phyloP scores from a whole-genome alignment of 495 filamentous ascomycete genomes.

The Penicillium simplicissimum region DNA sequence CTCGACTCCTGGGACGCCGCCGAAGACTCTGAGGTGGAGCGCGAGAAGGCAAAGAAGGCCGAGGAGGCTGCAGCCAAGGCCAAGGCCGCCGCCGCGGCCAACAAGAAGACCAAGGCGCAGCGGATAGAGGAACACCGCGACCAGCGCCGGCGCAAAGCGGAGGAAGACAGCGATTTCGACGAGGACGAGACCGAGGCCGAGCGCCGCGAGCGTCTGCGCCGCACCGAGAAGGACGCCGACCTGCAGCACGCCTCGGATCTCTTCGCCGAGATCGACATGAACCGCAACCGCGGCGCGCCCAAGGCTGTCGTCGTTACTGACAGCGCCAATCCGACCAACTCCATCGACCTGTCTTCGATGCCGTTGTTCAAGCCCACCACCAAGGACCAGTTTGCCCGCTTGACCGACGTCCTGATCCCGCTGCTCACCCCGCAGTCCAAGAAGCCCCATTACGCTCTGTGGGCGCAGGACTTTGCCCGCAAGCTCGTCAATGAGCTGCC shows the following conservation, averaged over 20 bases:
- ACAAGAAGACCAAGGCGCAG: constrained; percentile 86
- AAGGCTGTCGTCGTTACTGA: constrained; percentile 67
- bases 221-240: constrained; percentile 83
- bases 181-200: constrained; percentile 63
- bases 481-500: constrained; percentile 83
- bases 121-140: constrained; percentile 76
- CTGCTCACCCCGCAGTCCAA: constrained; percentile 71
- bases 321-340: constrained; percentile 67
- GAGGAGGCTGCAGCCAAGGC: constrained; percentile 86
- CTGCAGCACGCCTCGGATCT: constrained; percentile 90
- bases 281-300: constrained; percentile 59
- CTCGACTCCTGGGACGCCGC: constrained; percentile 97
- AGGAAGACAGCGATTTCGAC: constrained; percentile 55
- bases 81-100: constrained; percentile 85
- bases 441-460: constrained; percentile 86
- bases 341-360: constrained; percentile 76
- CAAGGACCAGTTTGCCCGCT: constrained; percentile 75
- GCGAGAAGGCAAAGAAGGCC: constrained; percentile 87
- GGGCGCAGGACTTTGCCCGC: constrained; percentile 88
- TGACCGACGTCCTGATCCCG: constrained; percentile 74
- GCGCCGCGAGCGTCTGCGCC: constrained; percentile 68
- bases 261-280: constrained; percentile 76
- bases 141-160: constrained; percentile 43
- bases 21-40: constrained; percentile 95
- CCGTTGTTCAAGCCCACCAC: constrained; percentile 86